Base-by-base conservation (phyloP, 1,139 yeast genomes). In the Candida buenavistaensis region DNA sequence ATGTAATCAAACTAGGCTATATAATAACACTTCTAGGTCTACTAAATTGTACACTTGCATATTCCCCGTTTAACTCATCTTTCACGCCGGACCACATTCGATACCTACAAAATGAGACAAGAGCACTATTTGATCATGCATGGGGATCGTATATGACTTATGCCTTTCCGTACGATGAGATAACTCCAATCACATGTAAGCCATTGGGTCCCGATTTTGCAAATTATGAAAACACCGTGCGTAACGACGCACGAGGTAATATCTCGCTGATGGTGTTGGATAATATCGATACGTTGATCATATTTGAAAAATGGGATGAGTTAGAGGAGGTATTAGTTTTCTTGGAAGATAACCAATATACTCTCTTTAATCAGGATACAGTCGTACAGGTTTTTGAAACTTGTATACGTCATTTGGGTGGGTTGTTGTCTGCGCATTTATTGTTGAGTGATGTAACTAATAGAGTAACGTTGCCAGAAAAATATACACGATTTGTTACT, bases 161-260 rank as follows among this genome's bases (percentile, higher is more conserved):
- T 50, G 97, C 89, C 1, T 88, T 77, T 50, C 97, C 97, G 0
- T 75, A 66, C 16, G 97, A 90, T 57, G 97, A 88, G 52, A 77
- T 90, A 6, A 62, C 72, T 27, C 97, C 97, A 0, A 52, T 86
- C 4, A 56, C 82, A 0, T 90, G 97, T 54, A 59, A 57, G 16
- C 84, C 90, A 0, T 75, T 79, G 36, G 83, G 82, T 1, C 78
- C 88, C 6, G 87, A 86, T 51, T 67, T 57, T 37, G 55, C 57
- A 1, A 70, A 85, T 47, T 54, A 68, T 1, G 50, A 59, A 5
- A 82, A 88, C 49, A 66, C 77, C 2, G 78, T 76, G 13, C 64
- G 85, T 34, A 88, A 88, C 52, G 97, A 90, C 53, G 94, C 85
- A 0, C 59, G 88, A 62, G 97, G 97, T 0, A 89, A 88, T 50